These are phyloP conservation scores for Solanum piurae DNA, from an alignment of 257 asterid genomes.

Conservation along the genomic window DNA sequence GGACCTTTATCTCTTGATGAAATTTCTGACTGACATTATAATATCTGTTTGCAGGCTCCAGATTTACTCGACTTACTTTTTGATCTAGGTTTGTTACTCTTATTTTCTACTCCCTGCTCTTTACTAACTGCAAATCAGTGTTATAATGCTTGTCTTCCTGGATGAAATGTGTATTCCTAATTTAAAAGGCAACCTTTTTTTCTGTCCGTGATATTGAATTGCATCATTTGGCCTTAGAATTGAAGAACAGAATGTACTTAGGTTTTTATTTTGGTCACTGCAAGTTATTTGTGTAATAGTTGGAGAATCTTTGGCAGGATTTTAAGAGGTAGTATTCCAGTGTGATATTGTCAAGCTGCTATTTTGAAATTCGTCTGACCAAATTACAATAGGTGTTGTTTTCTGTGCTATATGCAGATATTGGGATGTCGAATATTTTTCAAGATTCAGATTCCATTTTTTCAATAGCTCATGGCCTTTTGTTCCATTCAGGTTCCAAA, in stretches of 20 bases:
- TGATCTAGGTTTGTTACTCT: constrained; percentile 40
- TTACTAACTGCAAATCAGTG: background rate
- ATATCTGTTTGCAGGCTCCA: constrained; percentile 70
- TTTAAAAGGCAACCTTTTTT: background rate
- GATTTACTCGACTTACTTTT: constrained; percentile 74
- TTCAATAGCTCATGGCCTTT: background rate
- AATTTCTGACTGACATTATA: constrained; percentile 5
- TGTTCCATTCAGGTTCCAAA: constrained; percentile 49
- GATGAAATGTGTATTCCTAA: background rate
- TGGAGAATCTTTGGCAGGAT: background rate
- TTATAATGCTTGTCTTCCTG: background rate
- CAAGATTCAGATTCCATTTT: background rate
- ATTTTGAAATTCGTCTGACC: background rate
- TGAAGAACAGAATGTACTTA: background rate
- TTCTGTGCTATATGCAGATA: background rate
- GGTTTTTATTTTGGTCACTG: background rate
- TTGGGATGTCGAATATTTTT: background rate
- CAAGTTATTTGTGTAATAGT: background rate
- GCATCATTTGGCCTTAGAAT: background rate
- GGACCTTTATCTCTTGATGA: background rate
- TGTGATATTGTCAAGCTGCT: background rate
- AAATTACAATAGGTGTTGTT: background rate
- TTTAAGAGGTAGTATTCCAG: background rate
- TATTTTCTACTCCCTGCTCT: background rate
- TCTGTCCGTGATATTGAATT: background rate